phyloP scores from a whole-genome alignment of 1,284 basidiomycete genomes.

The Cronartium quercuum region DNA sequence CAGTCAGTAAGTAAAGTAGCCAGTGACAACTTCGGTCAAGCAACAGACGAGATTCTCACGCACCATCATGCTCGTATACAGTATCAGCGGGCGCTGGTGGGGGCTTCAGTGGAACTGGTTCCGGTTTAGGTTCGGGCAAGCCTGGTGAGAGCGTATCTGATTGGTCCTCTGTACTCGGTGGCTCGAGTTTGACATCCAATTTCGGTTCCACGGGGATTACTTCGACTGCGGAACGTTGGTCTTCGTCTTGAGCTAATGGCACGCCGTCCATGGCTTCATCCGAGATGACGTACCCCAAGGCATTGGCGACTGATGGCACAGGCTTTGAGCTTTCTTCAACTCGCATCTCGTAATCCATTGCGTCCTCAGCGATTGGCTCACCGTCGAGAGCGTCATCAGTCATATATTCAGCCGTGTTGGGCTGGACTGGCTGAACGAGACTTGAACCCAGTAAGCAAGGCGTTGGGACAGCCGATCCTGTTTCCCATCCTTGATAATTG shows the following conservation, averaged over 20 bases:
- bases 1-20: not conserved
- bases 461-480: not conserved
- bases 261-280: constrained; percentile 29
- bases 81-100: constrained; percentile 4
- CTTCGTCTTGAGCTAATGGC: not conserved
- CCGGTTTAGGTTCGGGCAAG: not conserved
- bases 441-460: not conserved
- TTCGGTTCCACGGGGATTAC: no score
- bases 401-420: constrained; percentile 4
- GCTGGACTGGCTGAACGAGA: not conserved
- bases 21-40: not conserved
- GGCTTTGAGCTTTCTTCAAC: not conserved
- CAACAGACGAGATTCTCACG: not conserved
- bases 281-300: not conserved
- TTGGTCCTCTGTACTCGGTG: not conserved
- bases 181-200: no score
- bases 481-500: not conserved
- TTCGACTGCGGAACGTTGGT: not conserved
- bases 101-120: not conserved
- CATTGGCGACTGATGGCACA: not conserved
- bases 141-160: not conserved
- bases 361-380: constrained; percentile 33
- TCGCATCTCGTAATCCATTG: constrained; percentile 32
- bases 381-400: constrained; percentile 32
- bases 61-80: constrained; percentile 35